A percentile compares a stretch with the other conserved stretches of the same genome.
Conservation (phyloP, 2,329 filamentous ascomycete genomes). For the Furcasterigmium furcatum region DNA sequence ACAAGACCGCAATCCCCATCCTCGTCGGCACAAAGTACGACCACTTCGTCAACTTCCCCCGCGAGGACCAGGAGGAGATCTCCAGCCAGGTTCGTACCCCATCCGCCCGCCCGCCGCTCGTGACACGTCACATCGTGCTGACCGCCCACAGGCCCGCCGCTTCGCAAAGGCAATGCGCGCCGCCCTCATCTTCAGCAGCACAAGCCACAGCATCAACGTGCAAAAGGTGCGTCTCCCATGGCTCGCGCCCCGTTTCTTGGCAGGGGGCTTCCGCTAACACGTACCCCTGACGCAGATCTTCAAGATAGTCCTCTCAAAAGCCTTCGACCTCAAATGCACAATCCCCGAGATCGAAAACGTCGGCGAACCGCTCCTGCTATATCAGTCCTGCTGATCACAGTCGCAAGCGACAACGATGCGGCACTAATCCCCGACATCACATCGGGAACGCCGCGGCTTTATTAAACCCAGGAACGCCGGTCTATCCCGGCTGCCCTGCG, state of each 20-base stretch:
- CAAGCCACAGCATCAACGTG: slow-evolving; percentile 98
- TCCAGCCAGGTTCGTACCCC: slow-evolving; percentile 84
- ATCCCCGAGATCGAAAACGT: slow-evolving; percentile 99
- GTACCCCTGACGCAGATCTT: slow-evolving; percentile 68
- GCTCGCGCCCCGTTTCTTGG: not conserved
- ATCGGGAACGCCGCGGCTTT: not conserved
- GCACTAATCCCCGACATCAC: not conserved
- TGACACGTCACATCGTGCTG: slow-evolving; percentile 10
- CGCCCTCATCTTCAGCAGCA: slow-evolving; percentile 96
- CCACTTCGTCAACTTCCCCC: slow-evolving; percentile 97
- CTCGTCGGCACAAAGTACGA: slow-evolving; percentile 98
- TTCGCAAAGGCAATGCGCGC: slow-evolving; percentile 99
- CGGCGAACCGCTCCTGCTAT: slow-evolving; percentile 90
- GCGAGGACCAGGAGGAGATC: slow-evolving; percentile 97
- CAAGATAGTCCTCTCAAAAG: slow-evolving; percentile 98
- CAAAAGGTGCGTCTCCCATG: slow-evolving; percentile 70
- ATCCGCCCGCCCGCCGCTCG: no score
- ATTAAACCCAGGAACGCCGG: slow-evolving; percentile 4
- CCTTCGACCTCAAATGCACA: slow-evolving; percentile 97
- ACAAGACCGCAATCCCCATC: slow-evolving; percentile 99
- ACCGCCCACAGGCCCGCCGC: slow-evolving; percentile 68
- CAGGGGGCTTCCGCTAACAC: slow-evolving; percentile 1
- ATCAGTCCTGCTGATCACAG: slow-evolving; percentile 65
- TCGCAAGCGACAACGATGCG: slow-evolving; percentile 1
- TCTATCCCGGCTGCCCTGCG: no score